Base-by-base conservation (phyloP, 352 stramenopile species). In the Pythium brassicae region DNA sequence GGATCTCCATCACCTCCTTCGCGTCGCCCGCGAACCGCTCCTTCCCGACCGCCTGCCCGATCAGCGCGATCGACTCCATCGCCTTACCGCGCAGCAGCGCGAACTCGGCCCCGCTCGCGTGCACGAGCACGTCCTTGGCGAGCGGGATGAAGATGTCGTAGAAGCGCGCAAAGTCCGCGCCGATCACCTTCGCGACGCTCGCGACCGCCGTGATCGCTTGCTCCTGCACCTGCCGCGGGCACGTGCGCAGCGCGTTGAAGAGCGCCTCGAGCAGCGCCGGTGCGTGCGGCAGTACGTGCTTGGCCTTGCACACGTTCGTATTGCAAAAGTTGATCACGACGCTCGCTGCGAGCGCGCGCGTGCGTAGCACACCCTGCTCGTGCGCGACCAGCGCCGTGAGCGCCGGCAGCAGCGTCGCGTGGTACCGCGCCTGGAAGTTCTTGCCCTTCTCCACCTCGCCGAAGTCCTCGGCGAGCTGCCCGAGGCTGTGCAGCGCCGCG, bases 91-190 rank as follows among this genome's bases (percentile, higher is more conserved):
- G 83, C 61, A 95, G 64, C 52, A 95, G 68, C 46, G 79, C 63
- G 66, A 88, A 94, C 61, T 92, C 78, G 48, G 80, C 78, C n/a
- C 85, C 84, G 34, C 71, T 58, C 6, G 85, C 83, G 55, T 93
- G 81, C 35, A 87, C 65, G 39, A 95, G 65, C 55, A 95, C 74
- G 57, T 95, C 79, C 69, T 91, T 92, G 39, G 85, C 85, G 43
- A 95, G 68, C 46, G 85, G 85, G 42, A 95, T 95, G 63, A 95
- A 95, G 40, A 95, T 88, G 55, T 84, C 74, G 63, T 95, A 95
- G 66, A 89, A 93, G 48, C 66, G 69, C 27, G 78, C 62, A 54
- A 95, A 95, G 37, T 87, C 79, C 48, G 77, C 68, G 25, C 82
- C 79, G 23, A 95, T 87, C 22, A 93, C 83, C 68, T 92, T 92